Conservation (phyloP, 2,329 filamentous ascomycete genomes). For the Lecanoromycetidae sp. region DNA sequence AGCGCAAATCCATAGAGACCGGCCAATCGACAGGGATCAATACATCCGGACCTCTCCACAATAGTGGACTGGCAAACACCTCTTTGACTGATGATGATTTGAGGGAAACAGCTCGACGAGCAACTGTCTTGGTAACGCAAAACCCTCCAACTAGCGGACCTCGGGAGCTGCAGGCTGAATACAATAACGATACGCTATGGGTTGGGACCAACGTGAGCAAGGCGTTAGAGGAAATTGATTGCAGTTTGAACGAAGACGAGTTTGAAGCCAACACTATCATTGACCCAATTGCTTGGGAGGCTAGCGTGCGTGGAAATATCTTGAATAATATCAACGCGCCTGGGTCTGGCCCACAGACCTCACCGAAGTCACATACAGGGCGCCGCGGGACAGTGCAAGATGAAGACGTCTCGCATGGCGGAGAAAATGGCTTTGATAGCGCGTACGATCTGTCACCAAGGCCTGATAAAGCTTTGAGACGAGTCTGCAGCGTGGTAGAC, state of each 20-base stretch:
- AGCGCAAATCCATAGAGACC: background rate
- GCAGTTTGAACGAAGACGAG: no score
- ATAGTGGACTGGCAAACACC: background rate
- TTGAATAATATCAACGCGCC: no score
- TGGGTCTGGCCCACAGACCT: no score
- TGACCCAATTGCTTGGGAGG: no score
- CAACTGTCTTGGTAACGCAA: background rate
- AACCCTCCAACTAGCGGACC: background rate
- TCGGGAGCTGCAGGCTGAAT: background rate
- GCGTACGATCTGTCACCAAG: conserved; percentile 2
- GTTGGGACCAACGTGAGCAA: background rate
- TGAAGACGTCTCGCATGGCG: no score
- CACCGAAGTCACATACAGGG: no score
- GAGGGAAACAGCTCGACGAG: background rate
- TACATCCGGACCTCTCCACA: background rate
- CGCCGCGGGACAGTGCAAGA: background rate
- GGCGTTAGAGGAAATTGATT: background rate
- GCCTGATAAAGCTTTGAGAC: no score
- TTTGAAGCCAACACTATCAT: no score
- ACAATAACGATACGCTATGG: background rate
- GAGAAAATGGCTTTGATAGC: background rate
- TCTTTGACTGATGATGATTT: background rate
- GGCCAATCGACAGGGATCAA: background rate
- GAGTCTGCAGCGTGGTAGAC: no score
- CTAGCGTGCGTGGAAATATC: no score